Percentiles rank a stretch among this genome's conserved stretches.
phyloP scores from a whole-genome alignment of 2,329 filamentous ascomycete species.

The Botrytis paeoniae region DNA sequence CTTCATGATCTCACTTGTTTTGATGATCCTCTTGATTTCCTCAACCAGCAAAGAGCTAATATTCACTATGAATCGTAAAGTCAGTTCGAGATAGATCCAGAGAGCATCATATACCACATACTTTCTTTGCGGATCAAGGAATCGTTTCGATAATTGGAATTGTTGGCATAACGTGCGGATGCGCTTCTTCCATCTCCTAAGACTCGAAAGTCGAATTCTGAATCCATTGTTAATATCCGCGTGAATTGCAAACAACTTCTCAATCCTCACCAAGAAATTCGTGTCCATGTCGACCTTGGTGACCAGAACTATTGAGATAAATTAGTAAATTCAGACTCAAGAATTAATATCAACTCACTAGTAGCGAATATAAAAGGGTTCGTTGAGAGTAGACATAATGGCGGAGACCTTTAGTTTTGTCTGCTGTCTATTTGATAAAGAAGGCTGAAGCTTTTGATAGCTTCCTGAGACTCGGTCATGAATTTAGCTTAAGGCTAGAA shows the following conservation, averaged over 20 bases:
- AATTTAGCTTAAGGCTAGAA: constrained; percentile 14
- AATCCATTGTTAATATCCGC: constrained; percentile 29
- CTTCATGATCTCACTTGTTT: constrained; percentile 97
- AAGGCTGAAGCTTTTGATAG: constrained; percentile 30
- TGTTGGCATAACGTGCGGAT: constrained; percentile 95
- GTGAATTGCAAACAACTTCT: background rate
- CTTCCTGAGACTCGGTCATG: background rate
- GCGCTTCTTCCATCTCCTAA: constrained; percentile 91
- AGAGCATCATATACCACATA: constrained; percentile 47
- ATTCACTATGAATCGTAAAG: constrained; percentile 66
- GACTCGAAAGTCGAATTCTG: constrained; percentile 95
- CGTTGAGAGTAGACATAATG: constrained; percentile 48
- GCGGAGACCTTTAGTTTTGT: background rate
- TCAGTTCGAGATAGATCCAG: background rate
- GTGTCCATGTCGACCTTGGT: constrained; percentile 95
- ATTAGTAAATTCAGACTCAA: background rate
- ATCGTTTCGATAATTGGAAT: constrained; percentile 98
- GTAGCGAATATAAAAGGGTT: constrained; percentile 92
- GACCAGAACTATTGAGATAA: constrained; percentile 70
- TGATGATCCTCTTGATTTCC: constrained; percentile 96
- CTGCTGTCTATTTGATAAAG: constrained; percentile 9
- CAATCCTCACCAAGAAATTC: constrained; percentile 79
- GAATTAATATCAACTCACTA: constrained; percentile 64
- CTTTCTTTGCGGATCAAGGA: constrained; percentile 99
- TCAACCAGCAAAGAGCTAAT: constrained; percentile 86